A percentile compares a stretch with the other conserved stretches of the same genome.
Evolutionary conservation across 2,329 filamentous ascomycete genomes (phyloP).

Genomic region (Zymoseptoria crescenta): DNA sequence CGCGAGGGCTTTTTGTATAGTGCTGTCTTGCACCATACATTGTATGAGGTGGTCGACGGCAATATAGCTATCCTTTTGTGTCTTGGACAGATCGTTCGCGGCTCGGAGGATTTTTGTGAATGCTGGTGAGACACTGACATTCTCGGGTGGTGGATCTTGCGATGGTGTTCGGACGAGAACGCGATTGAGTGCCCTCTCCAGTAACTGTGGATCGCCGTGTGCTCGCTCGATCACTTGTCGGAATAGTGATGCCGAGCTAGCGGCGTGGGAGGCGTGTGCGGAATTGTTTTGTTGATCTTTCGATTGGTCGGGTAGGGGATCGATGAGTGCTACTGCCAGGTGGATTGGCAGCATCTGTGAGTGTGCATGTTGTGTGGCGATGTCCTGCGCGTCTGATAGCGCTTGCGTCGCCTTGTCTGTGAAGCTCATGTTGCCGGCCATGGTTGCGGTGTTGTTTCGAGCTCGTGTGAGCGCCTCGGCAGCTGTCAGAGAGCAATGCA

Average conservation of each 20-base stretch:
- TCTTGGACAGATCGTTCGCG: conserved; percentile 84
- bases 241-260: conserved; percentile 67
- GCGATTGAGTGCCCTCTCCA: conserved; percentile 89
- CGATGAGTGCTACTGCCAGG: conserved; percentile 73
- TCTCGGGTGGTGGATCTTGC: conserved; percentile 87
- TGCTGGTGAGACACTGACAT: conserved; percentile 67
- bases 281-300: conserved; percentile 66
- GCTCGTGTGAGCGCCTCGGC: neutral
- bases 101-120: conserved; percentile 77
- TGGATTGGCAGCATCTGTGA: conserved; percentile 86
- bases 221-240: conserved; percentile 90
- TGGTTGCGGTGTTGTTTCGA: conserved; percentile 33
- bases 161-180: conserved; percentile 80
- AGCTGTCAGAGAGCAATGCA: neutral
- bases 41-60: conserved; percentile 92
- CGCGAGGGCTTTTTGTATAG: conserved; percentile 64
- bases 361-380: conserved; percentile 86
- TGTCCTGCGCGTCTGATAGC: conserved; percentile 75
- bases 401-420: conserved; percentile 89
- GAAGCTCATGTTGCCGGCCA: conserved; percentile 78
- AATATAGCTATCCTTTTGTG: conserved; percentile 94
- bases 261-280: conserved; percentile 57
- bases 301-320: conserved; percentile 62
- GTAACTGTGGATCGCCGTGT: conserved; percentile 81
- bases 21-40: conserved; percentile 68